A percentile compares a stretch with the other conserved stretches of the same genome.
These are phyloP conservation scores for Acanthamoeba rhysodes DNA, from an alignment of 208 protist genomes.

Conservation along the genomic window DNA sequence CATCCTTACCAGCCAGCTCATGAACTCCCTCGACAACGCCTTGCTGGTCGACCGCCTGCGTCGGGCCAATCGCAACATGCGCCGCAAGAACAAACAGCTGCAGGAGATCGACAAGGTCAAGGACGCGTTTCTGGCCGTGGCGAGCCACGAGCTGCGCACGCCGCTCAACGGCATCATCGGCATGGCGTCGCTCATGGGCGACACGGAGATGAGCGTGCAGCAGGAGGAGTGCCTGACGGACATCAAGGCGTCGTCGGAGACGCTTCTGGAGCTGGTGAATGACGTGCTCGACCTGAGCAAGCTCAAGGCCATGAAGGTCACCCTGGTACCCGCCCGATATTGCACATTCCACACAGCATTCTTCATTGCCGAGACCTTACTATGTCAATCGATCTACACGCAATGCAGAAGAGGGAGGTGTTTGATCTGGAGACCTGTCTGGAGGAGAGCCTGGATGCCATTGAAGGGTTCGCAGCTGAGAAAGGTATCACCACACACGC, in stretches of 20 bases:
- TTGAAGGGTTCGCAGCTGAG: not conserved
- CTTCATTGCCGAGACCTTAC: too few relatives aligned
- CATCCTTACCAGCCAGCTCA: conserved; percentile 23
- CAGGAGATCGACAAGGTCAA: not conserved
- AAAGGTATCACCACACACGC: not conserved
- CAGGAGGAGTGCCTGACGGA: not conserved
- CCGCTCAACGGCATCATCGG: conserved; percentile 82
- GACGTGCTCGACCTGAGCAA: conserved; percentile 66
- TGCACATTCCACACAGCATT: too few relatives aligned
- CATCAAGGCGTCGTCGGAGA: not conserved
- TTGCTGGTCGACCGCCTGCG: not conserved
- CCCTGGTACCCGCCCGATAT: too few relatives aligned
- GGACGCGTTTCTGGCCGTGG: conserved; percentile 63
- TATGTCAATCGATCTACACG: not conserved
- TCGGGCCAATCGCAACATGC: not conserved
- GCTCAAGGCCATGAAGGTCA: conserved; percentile 61
- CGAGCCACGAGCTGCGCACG: conserved; percentile 83
- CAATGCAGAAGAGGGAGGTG: not conserved
- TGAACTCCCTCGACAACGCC: conserved; percentile 59
- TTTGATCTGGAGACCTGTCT: not conserved
- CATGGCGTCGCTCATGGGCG: conserved; percentile 74
- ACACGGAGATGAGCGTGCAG: conserved; percentile 26
- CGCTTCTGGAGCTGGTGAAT: conserved; percentile 28
- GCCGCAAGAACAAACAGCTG: not conserved
- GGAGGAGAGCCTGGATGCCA: not conserved